Evolutionary conservation across 179 eudicot genomes (phyloP).

Genomic region (Amaranthus tricolor): DNA sequence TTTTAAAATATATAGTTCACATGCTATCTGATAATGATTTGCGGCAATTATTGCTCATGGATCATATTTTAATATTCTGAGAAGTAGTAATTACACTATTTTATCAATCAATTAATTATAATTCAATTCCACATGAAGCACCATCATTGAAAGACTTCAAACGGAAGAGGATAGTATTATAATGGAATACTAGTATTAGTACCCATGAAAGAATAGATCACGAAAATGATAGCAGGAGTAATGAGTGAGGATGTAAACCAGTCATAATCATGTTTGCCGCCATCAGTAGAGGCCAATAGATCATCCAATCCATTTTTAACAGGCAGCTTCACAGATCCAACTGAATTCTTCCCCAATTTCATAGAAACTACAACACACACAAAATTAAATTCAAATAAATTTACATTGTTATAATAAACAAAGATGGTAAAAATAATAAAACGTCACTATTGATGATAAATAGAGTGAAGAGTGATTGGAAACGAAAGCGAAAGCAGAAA

Average conservation of each 20-base stretch:
- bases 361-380: slow-evolving; percentile 34
- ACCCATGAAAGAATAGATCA: not conserved
- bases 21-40: no score
- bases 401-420: not conserved
- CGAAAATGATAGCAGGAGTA: not conserved
- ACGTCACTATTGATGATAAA: slow-evolving; percentile 20
- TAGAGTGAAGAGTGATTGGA: not conserved
- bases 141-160: no score
- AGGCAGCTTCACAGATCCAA: slow-evolving; percentile 60
- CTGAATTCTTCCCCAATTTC: slow-evolving; percentile 75
- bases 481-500: slow-evolving; percentile 5
- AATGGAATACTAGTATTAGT: not conserved
- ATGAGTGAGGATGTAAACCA: slow-evolving; percentile 42
- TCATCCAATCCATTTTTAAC: slow-evolving; percentile 69
- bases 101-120: no score
- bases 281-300: slow-evolving; percentile 61
- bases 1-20: no score
- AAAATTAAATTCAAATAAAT: not conserved
- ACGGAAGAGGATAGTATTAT: not conserved
- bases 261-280: slow-evolving; percentile 90
- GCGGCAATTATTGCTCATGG: no score
- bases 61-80: no score
- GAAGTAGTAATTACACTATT: no score
- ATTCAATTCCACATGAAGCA: no score
- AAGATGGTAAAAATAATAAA: not conserved